These are phyloP conservation scores for Thelonectria rubi DNA, from an alignment of 2,329 filamentous ascomycete species.

Conservation along the genomic window DNA sequence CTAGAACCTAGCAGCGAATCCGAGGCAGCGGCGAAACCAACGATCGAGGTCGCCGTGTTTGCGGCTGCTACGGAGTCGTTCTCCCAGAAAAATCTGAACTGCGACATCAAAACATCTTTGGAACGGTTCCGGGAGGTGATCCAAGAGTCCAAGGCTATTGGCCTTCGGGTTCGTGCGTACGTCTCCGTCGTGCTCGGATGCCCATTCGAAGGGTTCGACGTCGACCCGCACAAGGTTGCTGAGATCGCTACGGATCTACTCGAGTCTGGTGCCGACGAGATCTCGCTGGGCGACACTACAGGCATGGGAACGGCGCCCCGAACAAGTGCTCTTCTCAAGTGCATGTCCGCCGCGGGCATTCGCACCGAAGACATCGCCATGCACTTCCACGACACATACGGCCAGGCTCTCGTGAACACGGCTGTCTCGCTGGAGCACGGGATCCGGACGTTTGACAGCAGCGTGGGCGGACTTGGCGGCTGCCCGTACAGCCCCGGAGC, in stretches of 20 bases:
- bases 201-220: slow-evolving; percentile 75
- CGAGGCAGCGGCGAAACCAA: slow-evolving; percentile 55
- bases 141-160: slow-evolving; percentile 68
- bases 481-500: slow-evolving; percentile 88
- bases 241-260: slow-evolving; percentile 75
- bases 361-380: slow-evolving; percentile 76
- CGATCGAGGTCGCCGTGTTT: slow-evolving; percentile 80
- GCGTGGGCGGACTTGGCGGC: slow-evolving; percentile 82
- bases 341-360: slow-evolving; percentile 72
- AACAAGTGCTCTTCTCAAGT: slow-evolving; percentile 71
- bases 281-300: slow-evolving; percentile 89
- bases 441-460: slow-evolving; percentile 80
- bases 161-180: slow-evolving; percentile 78
- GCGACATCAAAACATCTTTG: slow-evolving; percentile 78
- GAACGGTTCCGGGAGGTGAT: slow-evolving; percentile 76
- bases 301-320: slow-evolving; percentile 86
- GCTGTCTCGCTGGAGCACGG: slow-evolving; percentile 81
- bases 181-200: slow-evolving; percentile 85
- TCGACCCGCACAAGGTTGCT: slow-evolving; percentile 69
- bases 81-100: slow-evolving; percentile 84
- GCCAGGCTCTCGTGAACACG: slow-evolving; percentile 84
- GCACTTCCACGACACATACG: slow-evolving; percentile 92
- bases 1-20: slow-evolving; percentile 52
- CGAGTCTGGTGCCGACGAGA: slow-evolving; percentile 90
- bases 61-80: slow-evolving; percentile 84